phyloP scores from a whole-genome alignment of 2,329 filamentous ascomycete genomes.

The Aspergillus calidoustus region DNA sequence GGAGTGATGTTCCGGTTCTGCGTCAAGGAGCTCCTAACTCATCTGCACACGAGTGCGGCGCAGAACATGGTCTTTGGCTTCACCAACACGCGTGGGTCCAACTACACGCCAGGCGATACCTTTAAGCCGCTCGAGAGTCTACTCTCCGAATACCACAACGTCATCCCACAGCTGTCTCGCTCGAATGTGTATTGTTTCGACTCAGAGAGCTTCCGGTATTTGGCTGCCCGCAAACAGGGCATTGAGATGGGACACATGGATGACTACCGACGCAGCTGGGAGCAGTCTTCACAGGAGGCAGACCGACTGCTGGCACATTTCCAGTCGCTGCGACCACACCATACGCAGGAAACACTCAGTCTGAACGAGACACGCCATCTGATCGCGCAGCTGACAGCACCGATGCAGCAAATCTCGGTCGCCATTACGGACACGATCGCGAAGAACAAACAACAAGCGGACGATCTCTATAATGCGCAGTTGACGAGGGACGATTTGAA shows the following conservation, averaged over 20 bases:
- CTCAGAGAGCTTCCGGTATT: slow-evolving; percentile 14
- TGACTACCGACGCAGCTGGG: slow-evolving; percentile 13
- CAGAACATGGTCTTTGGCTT: slow-evolving; percentile 17
- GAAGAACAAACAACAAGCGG: slow-evolving; percentile 5
- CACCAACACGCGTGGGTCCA: slow-evolving; percentile 12
- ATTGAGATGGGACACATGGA: slow-evolving; percentile 16
- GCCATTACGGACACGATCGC: slow-evolving; percentile 11
- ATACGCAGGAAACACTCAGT: slow-evolving; percentile 12
- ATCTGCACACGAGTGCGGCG: slow-evolving; percentile 14
- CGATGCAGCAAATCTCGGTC: slow-evolving; percentile 15
- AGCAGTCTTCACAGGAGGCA: slow-evolving; percentile 4
- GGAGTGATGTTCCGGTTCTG: slow-evolving; percentile 13
- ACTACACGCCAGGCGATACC: slow-evolving; percentile 10
- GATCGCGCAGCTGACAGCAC: slow-evolving; percentile 14
- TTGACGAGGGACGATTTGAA: background rate
- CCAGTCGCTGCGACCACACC: slow-evolving; percentile 7
- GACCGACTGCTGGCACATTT: slow-evolving; percentile 10
- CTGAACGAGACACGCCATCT: slow-evolving; percentile 14
- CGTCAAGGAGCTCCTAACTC: slow-evolving; percentile 10
- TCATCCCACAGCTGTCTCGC: slow-evolving; percentile 4
- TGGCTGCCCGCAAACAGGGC: slow-evolving; percentile 4
- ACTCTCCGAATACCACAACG: background rate
- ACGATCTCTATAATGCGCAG: background rate
- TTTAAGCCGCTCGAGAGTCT: slow-evolving; percentile 9
- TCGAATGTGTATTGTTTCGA: slow-evolving; percentile 15